Evolutionary conservation across 495 filamentous ascomycete species (phyloP), one percentile per base, ranked within the genome.

Genomic region (Hypomontagnella submonticulosa): DNA sequence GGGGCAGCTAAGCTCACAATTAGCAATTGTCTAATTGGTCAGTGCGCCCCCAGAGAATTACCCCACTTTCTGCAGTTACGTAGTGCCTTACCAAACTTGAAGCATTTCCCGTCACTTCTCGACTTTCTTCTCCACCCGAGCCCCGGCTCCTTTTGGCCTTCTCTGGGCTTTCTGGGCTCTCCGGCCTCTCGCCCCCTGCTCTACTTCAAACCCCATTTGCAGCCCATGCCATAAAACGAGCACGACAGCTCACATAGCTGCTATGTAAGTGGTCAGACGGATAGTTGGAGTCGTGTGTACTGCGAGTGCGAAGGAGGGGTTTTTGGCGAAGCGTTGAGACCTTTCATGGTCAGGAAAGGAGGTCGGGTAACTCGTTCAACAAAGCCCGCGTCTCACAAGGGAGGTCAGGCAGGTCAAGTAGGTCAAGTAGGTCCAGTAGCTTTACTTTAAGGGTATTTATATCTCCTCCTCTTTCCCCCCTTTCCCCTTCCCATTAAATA

Each of bases 51-150:
- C 0, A 57, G 34, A 58, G n/a, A 19, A 34, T 58, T 63, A 68
- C 65, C 65, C 65, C 57, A 67, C 63, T 60, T 68, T 38, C 65
- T 61, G 62, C 62, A 63, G 52, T 57, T 64, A 57, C 53, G 38
- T 64, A 57, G 61, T 36, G 52, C 13, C 51, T 50, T 57, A 57
- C 51, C 51, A 63, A 9, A 56, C 47, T 47, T 44, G 18, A 46
- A 34, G 11, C 41, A 54, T 44, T 12, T 42, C 37, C 42, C 42
- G 13, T 41, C 47, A 38, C 34, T 37, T 38, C 4, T 15, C 46
- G 9, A 2, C 46, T 33, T 18, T 43, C 41, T 48, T 16, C 57
- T 57, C 64, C 62, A 57, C 13, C 32, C 54, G 58, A 41, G 52
- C 66, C 70, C 70, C 48, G 55, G 49, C 47, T 37, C 4, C 18